Evolutionary conservation across 805 yeast species (phyloP).

Genomic region (Yamadazyma olivae): DNA sequence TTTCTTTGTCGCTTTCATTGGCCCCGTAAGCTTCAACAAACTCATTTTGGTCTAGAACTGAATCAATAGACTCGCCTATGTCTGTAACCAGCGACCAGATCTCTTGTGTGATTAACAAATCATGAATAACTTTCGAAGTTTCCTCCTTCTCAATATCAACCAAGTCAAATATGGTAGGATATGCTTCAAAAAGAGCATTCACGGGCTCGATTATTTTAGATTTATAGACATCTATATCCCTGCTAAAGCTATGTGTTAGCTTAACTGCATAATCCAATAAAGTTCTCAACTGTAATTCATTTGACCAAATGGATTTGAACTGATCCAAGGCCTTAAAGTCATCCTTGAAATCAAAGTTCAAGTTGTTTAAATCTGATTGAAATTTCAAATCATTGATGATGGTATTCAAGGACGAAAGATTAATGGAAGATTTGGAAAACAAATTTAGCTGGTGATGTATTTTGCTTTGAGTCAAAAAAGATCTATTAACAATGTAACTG

Average conservation of each 20-base stretch:
- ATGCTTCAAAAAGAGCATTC: constrained; percentile 7
- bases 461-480: constrained; percentile 38
- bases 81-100: background rate
- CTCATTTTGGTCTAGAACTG: background rate
- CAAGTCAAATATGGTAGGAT: constrained; percentile 27
- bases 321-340: constrained; percentile 1
- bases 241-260: constrained; percentile 14
- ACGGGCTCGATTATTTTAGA: constrained; percentile 6
- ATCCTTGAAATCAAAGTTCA: constrained; percentile 6
- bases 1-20: background rate
- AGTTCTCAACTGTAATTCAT: constrained; percentile 25
- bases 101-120: constrained; percentile 2
- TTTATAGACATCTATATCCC: constrained; percentile 4
- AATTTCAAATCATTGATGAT: constrained; percentile 57
- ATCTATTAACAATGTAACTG: constrained; percentile 57
- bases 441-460: constrained; percentile 52
- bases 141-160: constrained; percentile 20
- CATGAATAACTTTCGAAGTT: constrained; percentile 3
- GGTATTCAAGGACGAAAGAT: constrained; percentile 45
- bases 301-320: constrained; percentile 25
- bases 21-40: background rate
- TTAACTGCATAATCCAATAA: constrained; percentile 27
- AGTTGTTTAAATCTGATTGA: constrained; percentile 44
- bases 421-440: constrained; percentile 14
- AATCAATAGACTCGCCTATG: background rate